phyloP scores from a whole-genome alignment of 2,329 filamentous ascomycete species.

The Berkeleyomyces rouxiae region DNA sequence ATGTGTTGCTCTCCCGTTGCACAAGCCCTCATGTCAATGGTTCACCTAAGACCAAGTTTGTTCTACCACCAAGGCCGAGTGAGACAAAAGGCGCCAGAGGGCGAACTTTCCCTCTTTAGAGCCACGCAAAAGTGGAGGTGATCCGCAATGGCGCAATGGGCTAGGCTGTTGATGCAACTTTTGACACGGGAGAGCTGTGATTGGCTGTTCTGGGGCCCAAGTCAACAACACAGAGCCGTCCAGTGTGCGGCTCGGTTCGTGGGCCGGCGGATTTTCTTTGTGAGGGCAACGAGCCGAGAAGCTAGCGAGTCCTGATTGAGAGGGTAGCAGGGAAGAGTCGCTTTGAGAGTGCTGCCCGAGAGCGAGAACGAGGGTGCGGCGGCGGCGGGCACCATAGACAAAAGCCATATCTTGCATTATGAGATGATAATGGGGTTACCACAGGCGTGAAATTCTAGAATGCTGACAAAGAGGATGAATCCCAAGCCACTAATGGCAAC shows the following conservation, averaged over 20 bases:
- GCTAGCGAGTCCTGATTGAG: too few relatives aligned
- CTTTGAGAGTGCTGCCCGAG: too few relatives aligned
- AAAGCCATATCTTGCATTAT: too few relatives aligned
- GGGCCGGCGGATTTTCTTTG: background rate
- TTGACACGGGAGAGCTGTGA: background rate
- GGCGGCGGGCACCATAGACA: too few relatives aligned
- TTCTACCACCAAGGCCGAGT: too few relatives aligned
- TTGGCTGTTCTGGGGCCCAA: background rate
- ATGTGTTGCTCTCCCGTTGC: too few relatives aligned
- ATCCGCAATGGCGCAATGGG: constrained; percentile 11
- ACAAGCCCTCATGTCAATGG: too few relatives aligned
- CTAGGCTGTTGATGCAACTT: constrained; percentile 5
- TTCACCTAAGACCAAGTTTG: too few relatives aligned
- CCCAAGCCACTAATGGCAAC: background rate
- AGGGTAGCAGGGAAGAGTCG: too few relatives aligned
- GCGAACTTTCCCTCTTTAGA: background rate
- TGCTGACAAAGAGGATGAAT: background rate
- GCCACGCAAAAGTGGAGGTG: background rate
- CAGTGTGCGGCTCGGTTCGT: too few relatives aligned
- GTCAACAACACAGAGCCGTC: background rate
- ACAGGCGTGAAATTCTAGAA: background rate
- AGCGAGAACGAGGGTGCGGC: too few relatives aligned
- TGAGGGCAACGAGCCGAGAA: background rate
- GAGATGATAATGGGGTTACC: background rate
- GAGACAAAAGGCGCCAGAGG: background rate